These are phyloP conservation scores for Fusarium illudens DNA, from an alignment of 2,329 filamentous ascomycete species.

Conservation along the genomic window DNA sequence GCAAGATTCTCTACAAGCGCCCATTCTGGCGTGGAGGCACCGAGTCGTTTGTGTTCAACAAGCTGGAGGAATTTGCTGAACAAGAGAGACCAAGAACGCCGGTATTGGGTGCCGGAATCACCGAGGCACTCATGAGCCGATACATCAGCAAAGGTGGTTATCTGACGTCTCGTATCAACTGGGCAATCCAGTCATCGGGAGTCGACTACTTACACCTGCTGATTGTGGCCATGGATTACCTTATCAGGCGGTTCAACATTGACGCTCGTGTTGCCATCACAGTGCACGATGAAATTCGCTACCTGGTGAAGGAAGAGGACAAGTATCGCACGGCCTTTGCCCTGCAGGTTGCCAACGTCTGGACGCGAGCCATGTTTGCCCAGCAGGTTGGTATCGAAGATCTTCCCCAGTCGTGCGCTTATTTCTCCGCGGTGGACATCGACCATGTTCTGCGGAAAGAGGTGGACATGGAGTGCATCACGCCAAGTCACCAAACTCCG, in stretches of 20 bases:
- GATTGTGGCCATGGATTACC: conserved; percentile 93
- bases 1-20: conserved; percentile 74
- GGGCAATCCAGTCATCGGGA: conserved; percentile 97
- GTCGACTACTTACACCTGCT: conserved; percentile 97
- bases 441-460: conserved; percentile 97
- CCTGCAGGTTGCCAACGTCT: conserved; percentile 90
- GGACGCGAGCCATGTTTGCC: conserved; percentile 97
- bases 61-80: conserved; percentile 95
- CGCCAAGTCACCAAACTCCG: conserved; percentile 79
- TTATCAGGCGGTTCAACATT: conserved; percentile 85
- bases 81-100: conserved; percentile 91
- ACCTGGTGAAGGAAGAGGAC: conserved; percentile 85
- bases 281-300: conserved; percentile 97
- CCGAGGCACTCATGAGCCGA: conserved; percentile 88
- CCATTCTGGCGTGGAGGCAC: conserved; percentile 96
- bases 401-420: conserved; percentile 91
- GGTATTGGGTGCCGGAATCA: conserved; percentile 93
- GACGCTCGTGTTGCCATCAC: conserved; percentile 88
- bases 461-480: conserved; percentile 97
- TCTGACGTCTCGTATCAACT: conserved; percentile 96
- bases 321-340: conserved; percentile 92
- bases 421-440: conserved; percentile 94
- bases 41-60: conserved; percentile 98
- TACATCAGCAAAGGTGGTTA: conserved; percentile 91
- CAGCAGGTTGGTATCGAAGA: conserved; percentile 97